Base-by-base conservation (phyloP, 2,329 filamentous ascomycete species). In the Microsporum ferrugineum region DNA sequence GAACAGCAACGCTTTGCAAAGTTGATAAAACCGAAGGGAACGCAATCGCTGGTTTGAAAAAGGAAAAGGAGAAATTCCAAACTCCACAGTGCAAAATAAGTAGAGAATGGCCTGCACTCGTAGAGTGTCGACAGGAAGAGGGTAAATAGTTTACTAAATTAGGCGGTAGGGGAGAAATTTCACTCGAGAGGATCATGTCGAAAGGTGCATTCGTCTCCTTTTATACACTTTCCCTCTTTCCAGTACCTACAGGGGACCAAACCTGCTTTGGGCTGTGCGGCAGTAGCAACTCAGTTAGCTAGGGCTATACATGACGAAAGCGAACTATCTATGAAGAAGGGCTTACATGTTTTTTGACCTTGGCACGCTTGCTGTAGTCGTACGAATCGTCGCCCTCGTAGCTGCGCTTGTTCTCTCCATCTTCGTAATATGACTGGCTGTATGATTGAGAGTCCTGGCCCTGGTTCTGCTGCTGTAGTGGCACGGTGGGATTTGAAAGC, bases 141-240 rank as follows among this genome's bases (percentile, higher is more conserved):
- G 12, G 12, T 8, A n/a, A n/a, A n/a, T 2, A 34, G 12, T 23
- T 23, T 23, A 23, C 17, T 23, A 34, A 29, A n/a, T 6, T 2
- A 53, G 27, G 29, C 2, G 17, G 3, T 7, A 17, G 14, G 12
- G n/a, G 31, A 3, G 6, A n/a, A 12, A 31, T 12, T 7, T 34
- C 49, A 64, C 33, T 65, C 63, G 5, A 61, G 55, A 53, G 60
- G 62, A 64, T 79, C 77, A 61, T 80, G 78, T 61, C 76, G 71
- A 67, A 75, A 80, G n/a, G 78, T 80, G 69, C 79, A 81, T 45
- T 77, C 72, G 27, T 78, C 75, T 17, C 79, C 79, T 66, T 83
- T 82, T 61, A 76, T 72, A 67, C 81, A 82, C 65, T 77, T 78
- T 10, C 80, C 80, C 62, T 80, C 76, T 39, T 77, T 72, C 76